Base-by-base conservation (phyloP, 495 filamentous ascomycete species). In the Ramalina peruviana region DNA sequence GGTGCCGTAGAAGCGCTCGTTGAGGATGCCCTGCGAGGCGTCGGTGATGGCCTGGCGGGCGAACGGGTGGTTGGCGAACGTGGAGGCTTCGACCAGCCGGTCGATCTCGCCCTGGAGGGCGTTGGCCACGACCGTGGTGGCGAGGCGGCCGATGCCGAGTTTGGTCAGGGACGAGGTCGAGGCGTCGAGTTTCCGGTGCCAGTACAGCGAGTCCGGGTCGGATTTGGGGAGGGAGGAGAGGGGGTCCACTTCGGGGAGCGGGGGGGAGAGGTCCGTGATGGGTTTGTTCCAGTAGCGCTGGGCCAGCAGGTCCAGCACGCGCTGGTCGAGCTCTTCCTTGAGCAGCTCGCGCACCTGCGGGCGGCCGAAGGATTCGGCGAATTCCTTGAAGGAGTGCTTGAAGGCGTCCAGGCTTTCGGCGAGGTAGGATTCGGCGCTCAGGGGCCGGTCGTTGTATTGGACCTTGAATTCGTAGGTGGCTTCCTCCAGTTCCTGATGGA, bases 391-490 rank as follows among this genome's bases (percentile, higher is more conserved):
- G 0, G 86, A 86, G 66, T 97, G 92, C 71, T 99, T 99, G 73
- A 99, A 97, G 13, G 81, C 79, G 61, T 99, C 92, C 1, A 99
- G 72, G 57, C 82, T 90, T 55, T 94, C 92, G 3, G 92, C 93
- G 13, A 99, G 74, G 57, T 99, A 96, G 12, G 90, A 90, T 63
- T 97, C 93, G 1, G 92, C 93, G 53, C 86, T 92, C 41, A 99
- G 69, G 17, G 89, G 85, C 21, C 92, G 79, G 60, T 99, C 93
- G 60, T 97, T 99, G 67, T 99, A 99, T 64, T 99, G 93, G 17
- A 99, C 93, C 62, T 97, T 99, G 75, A 95, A 97, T 59, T 99
- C 92, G 58, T 99, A 99, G 0, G 87, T 89, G 5, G 92, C 88
- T 65, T 99, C 93, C 61, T 96, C 89, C 0, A 99, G 78, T 63